phyloP scores from a whole-genome alignment of 2,329 filamentous ascomycete species.

The Penicillium sp. region DNA sequence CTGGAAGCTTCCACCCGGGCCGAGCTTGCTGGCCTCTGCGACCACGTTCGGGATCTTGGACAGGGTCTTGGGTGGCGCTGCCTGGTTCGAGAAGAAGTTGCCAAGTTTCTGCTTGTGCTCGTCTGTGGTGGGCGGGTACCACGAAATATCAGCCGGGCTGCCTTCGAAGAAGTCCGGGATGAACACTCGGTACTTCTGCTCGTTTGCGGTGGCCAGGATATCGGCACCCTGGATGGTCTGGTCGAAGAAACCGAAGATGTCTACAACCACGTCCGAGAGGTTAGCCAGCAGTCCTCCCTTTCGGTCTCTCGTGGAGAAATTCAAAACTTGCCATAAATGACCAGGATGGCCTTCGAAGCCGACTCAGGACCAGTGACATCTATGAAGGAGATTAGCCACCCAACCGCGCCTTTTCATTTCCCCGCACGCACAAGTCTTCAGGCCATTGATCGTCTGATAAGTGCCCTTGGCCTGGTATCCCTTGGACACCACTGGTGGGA shows the following conservation, averaged over 20 bases:
- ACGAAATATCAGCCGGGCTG: slow-evolving; percentile 61
- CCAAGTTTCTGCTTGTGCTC: slow-evolving; percentile 60
- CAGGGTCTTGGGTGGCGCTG: slow-evolving; percentile 57
- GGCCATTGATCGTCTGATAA: slow-evolving; percentile 57
- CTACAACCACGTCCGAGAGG: slow-evolving; percentile 32
- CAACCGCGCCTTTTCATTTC: not conserved
- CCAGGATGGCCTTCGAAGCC: slow-evolving; percentile 56
- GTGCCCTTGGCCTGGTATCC: slow-evolving; percentile 57
- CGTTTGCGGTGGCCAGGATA: slow-evolving; percentile 58
- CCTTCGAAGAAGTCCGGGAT: slow-evolving; percentile 91
- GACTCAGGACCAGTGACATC: slow-evolving; percentile 57
- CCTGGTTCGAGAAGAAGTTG: slow-evolving; percentile 57
- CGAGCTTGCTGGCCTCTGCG: slow-evolving; percentile 52
- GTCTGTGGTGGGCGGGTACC: slow-evolving; percentile 59
- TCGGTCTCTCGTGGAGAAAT: no score
- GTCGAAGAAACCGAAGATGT: slow-evolving; percentile 63
- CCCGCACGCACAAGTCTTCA: slow-evolving; percentile 56
- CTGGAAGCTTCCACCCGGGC: slow-evolving; percentile 42
- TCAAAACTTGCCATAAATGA: slow-evolving; percentile 48
- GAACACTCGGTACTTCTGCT: slow-evolving; percentile 74
- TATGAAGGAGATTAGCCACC: slow-evolving; percentile 21
- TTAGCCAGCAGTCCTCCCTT: no score
- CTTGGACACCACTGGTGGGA: slow-evolving; percentile 43
- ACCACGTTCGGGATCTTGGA: slow-evolving; percentile 56
- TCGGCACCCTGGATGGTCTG: slow-evolving; percentile 64